phyloP scores from a whole-genome alignment of 306 rosid genomes.

The Fragaria iinumae region DNA sequence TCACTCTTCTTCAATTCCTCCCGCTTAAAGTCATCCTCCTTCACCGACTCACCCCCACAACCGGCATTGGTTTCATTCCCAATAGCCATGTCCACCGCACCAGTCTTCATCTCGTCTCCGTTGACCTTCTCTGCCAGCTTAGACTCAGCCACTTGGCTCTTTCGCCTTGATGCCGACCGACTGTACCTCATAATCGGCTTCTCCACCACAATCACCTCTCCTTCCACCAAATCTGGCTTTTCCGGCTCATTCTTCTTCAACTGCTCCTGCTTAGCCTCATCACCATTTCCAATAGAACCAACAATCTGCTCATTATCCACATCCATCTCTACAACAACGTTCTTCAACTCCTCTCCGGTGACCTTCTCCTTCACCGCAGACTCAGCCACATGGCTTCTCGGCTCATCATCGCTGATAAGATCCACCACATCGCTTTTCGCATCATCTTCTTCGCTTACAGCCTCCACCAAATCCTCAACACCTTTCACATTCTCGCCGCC shows the following conservation, averaged over 20 bases:
- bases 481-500: slow-evolving; percentile 17
- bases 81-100: slow-evolving; percentile 1
- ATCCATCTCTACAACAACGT: slow-evolving; percentile 6
- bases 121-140: not conserved
- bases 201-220: slow-evolving; percentile 5
- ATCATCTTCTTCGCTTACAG: slow-evolving; percentile 68
- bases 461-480: slow-evolving; percentile 20
- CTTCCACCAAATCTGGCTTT: slow-evolving; percentile 7
- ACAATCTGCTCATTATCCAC: slow-evolving; percentile 20
- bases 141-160: slow-evolving; percentile 22
- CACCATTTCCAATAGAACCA: not conserved
- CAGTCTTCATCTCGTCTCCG: slow-evolving; percentile 22
- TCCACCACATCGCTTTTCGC: slow-evolving; percentile 78
- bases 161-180: slow-evolving; percentile 54
- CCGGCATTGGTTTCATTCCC: slow-evolving; percentile 17
- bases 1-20: not conserved
- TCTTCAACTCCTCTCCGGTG: slow-evolving; percentile 27
- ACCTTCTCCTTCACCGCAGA: not conserved
- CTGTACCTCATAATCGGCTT: slow-evolving; percentile 57
- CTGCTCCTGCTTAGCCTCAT: not conserved
- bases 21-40: not conserved
- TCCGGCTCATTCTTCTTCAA: not conserved
- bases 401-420: slow-evolving; percentile 63
- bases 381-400: slow-evolving; percentile 35
- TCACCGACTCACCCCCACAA: not conserved